phyloP scores from a whole-genome alignment of 306 rosid genomes.

The Malus sieversii region DNA sequence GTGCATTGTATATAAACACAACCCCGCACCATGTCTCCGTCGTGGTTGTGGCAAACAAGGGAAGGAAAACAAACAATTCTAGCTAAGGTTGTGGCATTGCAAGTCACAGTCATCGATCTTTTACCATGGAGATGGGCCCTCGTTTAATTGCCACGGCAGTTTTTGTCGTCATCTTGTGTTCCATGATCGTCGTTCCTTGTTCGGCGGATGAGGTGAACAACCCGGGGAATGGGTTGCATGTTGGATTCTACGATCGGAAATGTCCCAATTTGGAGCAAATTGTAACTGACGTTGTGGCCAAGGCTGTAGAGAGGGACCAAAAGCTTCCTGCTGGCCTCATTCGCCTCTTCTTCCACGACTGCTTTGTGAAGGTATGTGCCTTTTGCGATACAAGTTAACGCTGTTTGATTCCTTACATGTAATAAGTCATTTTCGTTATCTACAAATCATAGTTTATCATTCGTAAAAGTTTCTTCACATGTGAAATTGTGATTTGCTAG shows the following conservation, averaged over 20 bases:
- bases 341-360: conserved; percentile 70
- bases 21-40: neutral
- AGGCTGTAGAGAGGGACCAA: conserved; percentile 5
- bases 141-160: neutral
- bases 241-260: conserved; percentile 23
- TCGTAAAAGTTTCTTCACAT: too few relatives aligned
- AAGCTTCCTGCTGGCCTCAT: conserved; percentile 26
- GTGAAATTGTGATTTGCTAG: neutral
- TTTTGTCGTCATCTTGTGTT: conserved; percentile 8
- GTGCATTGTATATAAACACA: neutral
- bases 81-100: neutral
- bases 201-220: neutral
- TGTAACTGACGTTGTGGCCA: conserved; percentile 5
- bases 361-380: conserved; percentile 48
- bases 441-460: too few relatives aligned
- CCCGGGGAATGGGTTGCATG: neutral
- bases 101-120: neutral
- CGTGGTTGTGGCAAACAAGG: neutral
- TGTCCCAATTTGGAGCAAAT: conserved; percentile 50
- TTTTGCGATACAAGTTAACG: neutral
- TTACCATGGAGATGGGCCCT: neutral
- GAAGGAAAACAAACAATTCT: neutral
- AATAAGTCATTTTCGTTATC: too few relatives aligned
- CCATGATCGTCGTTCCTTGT: neutral
- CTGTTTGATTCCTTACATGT: neutral